Base-by-base conservation (phyloP, 768 basidiomycete species). In the Tricholoma sp. region DNA sequence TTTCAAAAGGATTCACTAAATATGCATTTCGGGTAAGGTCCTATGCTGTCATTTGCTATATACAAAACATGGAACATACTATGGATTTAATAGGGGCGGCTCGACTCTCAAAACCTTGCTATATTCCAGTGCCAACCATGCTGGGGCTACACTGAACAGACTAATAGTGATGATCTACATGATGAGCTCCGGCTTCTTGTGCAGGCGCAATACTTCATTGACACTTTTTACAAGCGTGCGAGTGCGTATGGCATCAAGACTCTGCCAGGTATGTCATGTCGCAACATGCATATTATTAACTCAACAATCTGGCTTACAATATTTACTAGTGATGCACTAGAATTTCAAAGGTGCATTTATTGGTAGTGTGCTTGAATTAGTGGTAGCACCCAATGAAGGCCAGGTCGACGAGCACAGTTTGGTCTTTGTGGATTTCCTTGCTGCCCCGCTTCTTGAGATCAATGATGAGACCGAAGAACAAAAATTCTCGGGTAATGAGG, bases 401-500 rank as follows among this genome's bases (percentile, higher is more conserved):
- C 15, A 15, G n/a, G n/a, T 5, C 5, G 31, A 50, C 18, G n/a
- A 12, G 4, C 9, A 13, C 6, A 50, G 31, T 8, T 33, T 50
- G 15, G 13, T 33, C 49, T 50, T 33, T 50, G 28, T 7, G 1
- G 9, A 9, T 2, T 31, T 28, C 31, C 48, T 50, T 50, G 48
- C 48, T 31, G 11, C 48, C 1, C 48, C 29, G 2, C 48, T 50
- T 8, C 48, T 50, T 6, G 29, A 50, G 9, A 50, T 32, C 0
- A 31, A 3, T 15, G 28, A 34, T n/a, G 13, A 9, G 10, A 29
- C 15, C 24, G n/a, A 6, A 31, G 48, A 50, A 15, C 34, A 49
- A 11, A 57, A 53, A 47, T 57, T 57, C 15, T 52, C 50, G 11
- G 51, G 56, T 10, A 52, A 34, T 48, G 11, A 28, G 17, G 44